Percentiles rank a stretch among this genome's conserved stretches.
Conservation (phyloP, 2,329 filamentous ascomycete genomes). For the Diaporthe amygdali region DNA sequence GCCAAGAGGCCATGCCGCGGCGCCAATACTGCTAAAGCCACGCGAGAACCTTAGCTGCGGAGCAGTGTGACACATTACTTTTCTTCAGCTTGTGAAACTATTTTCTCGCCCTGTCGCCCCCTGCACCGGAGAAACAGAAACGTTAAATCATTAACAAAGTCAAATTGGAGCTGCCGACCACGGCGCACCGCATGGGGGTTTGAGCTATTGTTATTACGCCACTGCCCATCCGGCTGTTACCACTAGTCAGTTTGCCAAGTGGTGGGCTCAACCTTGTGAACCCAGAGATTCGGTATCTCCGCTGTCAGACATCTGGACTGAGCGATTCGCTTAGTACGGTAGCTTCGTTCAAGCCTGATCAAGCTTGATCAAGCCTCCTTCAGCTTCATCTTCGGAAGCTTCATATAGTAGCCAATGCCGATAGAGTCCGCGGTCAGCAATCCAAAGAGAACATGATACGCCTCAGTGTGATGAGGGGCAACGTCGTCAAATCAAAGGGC, state of each 20-base stretch:
- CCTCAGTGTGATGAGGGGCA: too few species aligned
- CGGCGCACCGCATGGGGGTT: constrained; percentile 8
- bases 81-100: not conserved
- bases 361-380: not conserved
- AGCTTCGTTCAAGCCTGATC: not conserved
- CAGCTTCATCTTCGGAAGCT: not conserved
- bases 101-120: not conserved
- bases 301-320: too few species aligned
- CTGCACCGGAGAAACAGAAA: not conserved
- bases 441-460: not conserved
- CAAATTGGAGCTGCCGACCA: not conserved
- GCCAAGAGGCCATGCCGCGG: constrained; percentile 6
- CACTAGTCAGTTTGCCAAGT: not conserved
- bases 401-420: not conserved
- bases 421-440: not conserved
- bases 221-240: not conserved
- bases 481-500: too few species aligned
- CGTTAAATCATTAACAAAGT: not conserved
- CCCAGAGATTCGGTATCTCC: not conserved
- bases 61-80: constrained; percentile 11
- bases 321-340: not conserved
- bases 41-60: constrained; percentile 10
- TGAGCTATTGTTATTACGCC: too few species aligned
- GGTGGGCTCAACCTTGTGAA: not conserved
- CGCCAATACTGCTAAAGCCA: constrained; percentile 10